A percentile compares a stretch with the other conserved stretches of the same genome.
phyloP scores from a whole-genome alignment of 768 basidiomycete genomes.

The Boletellus ananas region DNA sequence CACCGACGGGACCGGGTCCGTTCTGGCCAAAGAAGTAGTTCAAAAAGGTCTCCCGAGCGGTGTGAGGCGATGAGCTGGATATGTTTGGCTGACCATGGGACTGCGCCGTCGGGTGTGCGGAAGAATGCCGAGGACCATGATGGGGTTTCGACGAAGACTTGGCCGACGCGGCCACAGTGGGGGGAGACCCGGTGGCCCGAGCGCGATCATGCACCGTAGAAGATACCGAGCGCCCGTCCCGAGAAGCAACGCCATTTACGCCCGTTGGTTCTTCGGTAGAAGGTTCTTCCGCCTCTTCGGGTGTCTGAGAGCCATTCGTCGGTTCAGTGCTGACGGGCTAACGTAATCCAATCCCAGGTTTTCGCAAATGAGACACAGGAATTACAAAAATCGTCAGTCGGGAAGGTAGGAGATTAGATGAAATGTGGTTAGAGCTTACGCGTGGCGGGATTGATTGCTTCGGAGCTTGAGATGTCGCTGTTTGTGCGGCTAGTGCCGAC shows the following conservation, averaged over 20 bases:
- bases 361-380: constrained; percentile 12
- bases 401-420: constrained; percentile 3
- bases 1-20: constrained; percentile 68
- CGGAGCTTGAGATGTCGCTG: constrained; percentile 39
- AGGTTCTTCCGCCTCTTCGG: constrained; percentile 64
- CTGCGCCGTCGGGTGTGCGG: constrained; percentile 26
- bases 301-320: constrained; percentile 46
- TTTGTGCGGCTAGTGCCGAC: constrained; percentile 59
- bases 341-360: neutral
- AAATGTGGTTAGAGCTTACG: constrained; percentile 38
- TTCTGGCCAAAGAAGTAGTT: constrained; percentile 98
- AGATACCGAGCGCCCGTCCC: constrained; percentile 68
- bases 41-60: constrained; percentile 87
- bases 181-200: constrained; percentile 41
- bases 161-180: constrained; percentile 22
- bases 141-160: constrained; percentile 27
- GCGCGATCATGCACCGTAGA: constrained; percentile 74
- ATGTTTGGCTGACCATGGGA: constrained; percentile 33
- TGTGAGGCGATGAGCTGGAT: constrained; percentile 41
- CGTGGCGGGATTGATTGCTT: constrained; percentile 45
- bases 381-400: constrained; percentile 13
- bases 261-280: constrained; percentile 53
- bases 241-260: constrained; percentile 51
- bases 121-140: constrained; percentile 34
- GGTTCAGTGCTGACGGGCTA: constrained; percentile 67